Base-by-base conservation (phyloP, 768 basidiomycete genomes). In the Pleurotus cornucopiae region DNA sequence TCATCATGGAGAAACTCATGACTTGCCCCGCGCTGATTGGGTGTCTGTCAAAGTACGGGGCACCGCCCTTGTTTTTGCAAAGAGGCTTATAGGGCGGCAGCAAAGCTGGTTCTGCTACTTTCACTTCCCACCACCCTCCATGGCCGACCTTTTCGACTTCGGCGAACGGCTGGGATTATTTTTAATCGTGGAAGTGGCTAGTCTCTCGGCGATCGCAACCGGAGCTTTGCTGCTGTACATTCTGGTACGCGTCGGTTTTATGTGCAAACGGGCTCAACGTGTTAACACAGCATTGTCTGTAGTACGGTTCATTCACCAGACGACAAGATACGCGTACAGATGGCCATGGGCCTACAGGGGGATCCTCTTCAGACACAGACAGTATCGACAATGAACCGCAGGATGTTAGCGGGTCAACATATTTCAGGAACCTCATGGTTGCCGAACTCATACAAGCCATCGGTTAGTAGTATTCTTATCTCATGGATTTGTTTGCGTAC, bases 361-460 rank as follows among this genome's bases (percentile, higher is more conserved):
- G 63, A 60, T 25, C 63, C 67, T 16, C 55, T 60, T 12, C 63
- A 66, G 40, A 64, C 54, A 49, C 69, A 68, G 68, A n/a, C 6
- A 44, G 61, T 63, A 20, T 64, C 62, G 23, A 68, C 67, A 16
- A 69, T 67, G 40, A 57, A 70, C 46, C 70, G 68, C 54, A 64
- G 59, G 39, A 44, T 44, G 41, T 44, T 44, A 44, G 41, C 41
- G 41, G 41, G 20, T 44, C 41, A 44, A 44, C 41, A 16, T 71
- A 71, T 52, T 71, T 71, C 57, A 40, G 71, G 14, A 68, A 65
- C 49, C 53, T 71, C 41, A 57, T 71, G 59, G 20, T 69, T 9
- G 66, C 62, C 14, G 70, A 71, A 56, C 57, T 71, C 26, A 65
- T 71, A 14, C 69, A 69, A 61, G 69, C 70, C 9, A 64, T 67